A percentile compares a stretch with the other conserved stretches of the same genome.
phyloP scores from a whole-genome alignment of 768 basidiomycete genomes.

The Kockovaella imperatae region DNA sequence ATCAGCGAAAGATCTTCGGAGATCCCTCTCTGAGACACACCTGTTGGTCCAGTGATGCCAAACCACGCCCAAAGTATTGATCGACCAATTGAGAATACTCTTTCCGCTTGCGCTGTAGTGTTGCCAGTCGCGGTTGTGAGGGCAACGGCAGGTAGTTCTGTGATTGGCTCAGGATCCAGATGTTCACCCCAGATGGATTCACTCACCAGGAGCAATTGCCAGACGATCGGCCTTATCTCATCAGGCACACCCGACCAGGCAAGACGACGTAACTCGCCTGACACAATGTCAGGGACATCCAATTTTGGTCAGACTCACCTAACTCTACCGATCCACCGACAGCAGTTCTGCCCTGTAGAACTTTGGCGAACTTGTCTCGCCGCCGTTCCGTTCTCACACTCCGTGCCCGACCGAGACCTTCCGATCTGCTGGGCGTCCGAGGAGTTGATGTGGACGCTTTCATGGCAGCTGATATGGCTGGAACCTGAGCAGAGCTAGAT shows the following conservation, averaged over 20 bases:
- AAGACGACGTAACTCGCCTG: slow-evolving; percentile 77
- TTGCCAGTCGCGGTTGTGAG: slow-evolving; percentile 61
- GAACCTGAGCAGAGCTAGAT: slow-evolving; percentile 35
- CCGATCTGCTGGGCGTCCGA: slow-evolving; percentile 8
- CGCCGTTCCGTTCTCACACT: slow-evolving; percentile 40
- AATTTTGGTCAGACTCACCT: slow-evolving; percentile 49
- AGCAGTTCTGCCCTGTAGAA: slow-evolving; percentile 26
- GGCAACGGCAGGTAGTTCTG: slow-evolving; percentile 91
- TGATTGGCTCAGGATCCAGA: slow-evolving; percentile 1
- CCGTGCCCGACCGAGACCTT: slow-evolving; percentile 23
- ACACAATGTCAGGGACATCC: slow-evolving; percentile 1
- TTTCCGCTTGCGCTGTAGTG: slow-evolving; percentile 78
- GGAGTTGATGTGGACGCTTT: slow-evolving; percentile 1
- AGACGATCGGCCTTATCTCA: slow-evolving; percentile 80
- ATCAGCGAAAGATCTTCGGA: neutral
- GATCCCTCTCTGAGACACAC: slow-evolving; percentile 11
- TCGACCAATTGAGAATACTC: slow-evolving; percentile 87
- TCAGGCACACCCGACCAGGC: slow-evolving; percentile 90
- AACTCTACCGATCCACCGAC: slow-evolving; percentile 57
- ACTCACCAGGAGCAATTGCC: slow-evolving; percentile 86
- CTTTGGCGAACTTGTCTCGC: slow-evolving; percentile 39
- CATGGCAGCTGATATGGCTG: neutral
- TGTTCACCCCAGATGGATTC: neutral
- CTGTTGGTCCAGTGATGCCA: slow-evolving; percentile 75
- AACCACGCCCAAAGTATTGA: slow-evolving; percentile 77